Percentiles rank a stretch among this genome's conserved stretches.
phyloP scores from a whole-genome alignment of 1,284 basidiomycete species.

The Phaffia rhodozyma region DNA sequence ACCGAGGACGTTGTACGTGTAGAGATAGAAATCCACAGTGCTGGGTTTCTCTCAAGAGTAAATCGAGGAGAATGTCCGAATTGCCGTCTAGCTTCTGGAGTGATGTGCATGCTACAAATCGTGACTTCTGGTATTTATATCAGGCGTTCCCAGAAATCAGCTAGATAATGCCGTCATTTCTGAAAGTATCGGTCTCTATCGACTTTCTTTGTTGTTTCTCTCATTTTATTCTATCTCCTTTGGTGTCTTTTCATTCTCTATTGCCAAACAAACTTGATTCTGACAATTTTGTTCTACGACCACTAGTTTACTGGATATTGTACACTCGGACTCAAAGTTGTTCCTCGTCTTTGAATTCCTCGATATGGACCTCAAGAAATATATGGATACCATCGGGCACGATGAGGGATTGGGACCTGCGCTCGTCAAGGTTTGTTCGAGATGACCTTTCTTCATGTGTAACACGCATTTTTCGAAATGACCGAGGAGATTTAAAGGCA shows the following conservation, averaged over 20 bases:
- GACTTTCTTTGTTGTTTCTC: too few species aligned
- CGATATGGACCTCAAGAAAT: slow-evolving; percentile 87
- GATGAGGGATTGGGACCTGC: slow-evolving; percentile 52
- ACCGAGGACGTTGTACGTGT: too few species aligned
- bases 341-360: slow-evolving; percentile 96
- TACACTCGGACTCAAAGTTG: slow-evolving; percentile 91
- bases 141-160: too few species aligned
- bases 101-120: too few species aligned
- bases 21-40: too few species aligned
- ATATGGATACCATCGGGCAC: slow-evolving; percentile 77
- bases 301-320: slow-evolving; percentile 72
- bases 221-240: too few species aligned
- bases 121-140: not conserved
- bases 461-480: slow-evolving; percentile 19
- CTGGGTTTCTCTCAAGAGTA: too few species aligned
- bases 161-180: too few species aligned
- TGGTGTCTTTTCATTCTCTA: not conserved
- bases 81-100: too few species aligned
- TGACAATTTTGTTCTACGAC: slow-evolving; percentile 31
- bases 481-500: not conserved
- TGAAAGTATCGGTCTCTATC: too few species aligned
- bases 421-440: slow-evolving; percentile 64
- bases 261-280: slow-evolving; percentile 14
- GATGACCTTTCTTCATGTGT: not conserved
- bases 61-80: too few species aligned